Evolutionary conservation across 306 rosid species (phyloP), one percentile per base, ranked within the genome.

Genomic region (Crotalaria pallida): DNA sequence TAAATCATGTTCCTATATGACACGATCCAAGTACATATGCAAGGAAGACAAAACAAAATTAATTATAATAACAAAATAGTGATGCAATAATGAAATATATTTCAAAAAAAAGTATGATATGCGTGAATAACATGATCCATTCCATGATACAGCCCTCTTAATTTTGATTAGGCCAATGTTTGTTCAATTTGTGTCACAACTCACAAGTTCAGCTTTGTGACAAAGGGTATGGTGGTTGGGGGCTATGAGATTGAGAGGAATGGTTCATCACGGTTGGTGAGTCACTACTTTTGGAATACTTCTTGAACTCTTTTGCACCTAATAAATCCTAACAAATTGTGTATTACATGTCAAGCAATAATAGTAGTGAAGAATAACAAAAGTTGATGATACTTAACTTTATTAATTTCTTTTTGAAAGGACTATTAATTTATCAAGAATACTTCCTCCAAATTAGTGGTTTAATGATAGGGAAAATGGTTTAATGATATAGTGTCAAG

Each of bases 311-410:
- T 9, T 11, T 23, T 9, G 63, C 48, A 65, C 51, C 69, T 24
- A 72, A 24, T 72, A 40, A 65, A 52, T 47, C 70, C 36, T 21
- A 41, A 48, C 34, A 61, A 71, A 36, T 78, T 4, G 31, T 60
- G 38, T 9, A 33, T 3, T 60, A 48, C 31, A 19, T 5, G 9
- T 23, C 17, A n/a, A n/a, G n/a, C n/a, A n/a, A n/a, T n/a, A 73
- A 15, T 10, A 10, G 22, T 72, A 8, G 29, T 15, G 40, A 34
- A 36, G 11, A 63, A 23, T 10, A 10, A 73, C 13, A 15, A 23
- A 21, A 22, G 4, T 18, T 27, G 16, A 24, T 69, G 5, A 23
- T 3, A 17, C n/a, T n/a, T n/a, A n/a, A n/a, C n/a, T n/a, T n/a
- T n/a, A n/a, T n/a, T n/a, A n/a, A n/a, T n/a, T n/a, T n/a, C n/a